Evolutionary conservation across 1,284 basidiomycete species (phyloP), one percentile per base, ranked within the genome.

Genomic region (Trametes versicolor): DNA sequence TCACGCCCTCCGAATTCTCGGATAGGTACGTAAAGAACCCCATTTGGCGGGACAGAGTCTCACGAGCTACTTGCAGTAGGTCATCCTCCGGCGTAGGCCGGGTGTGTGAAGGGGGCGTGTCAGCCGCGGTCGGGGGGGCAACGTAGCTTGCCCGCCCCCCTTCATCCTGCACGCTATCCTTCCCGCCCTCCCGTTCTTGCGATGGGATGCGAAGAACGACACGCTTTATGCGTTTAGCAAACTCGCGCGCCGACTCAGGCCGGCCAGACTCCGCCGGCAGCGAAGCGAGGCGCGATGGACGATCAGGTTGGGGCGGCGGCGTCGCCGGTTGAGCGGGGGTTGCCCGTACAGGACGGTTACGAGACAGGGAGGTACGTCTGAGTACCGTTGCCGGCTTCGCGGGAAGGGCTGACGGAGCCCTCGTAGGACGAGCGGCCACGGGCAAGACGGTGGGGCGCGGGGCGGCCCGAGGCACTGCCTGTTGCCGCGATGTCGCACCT

Each of bases 1-100:
- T 51, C 0, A 37, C 6, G 8, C 71, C 34, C 2, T 45, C 32
- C 47, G 75, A 75, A 50, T 73, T 67, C 58, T 63, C 63, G 6
- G 45, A 51, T 15, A 43, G 43, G 23, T 62, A 37, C 23, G 55
- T n/a, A 7, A 60, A 37, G 21, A 54, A 41, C 5, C 34, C 9
- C 13, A 56, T 32, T 5, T 32, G 25, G 19, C n/a, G 19, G 6
- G 41, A 10, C 7, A 45, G 41, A 7, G 15, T 34, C 23, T 27
- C 53, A 41, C n/a, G 37, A 6, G 53, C 10, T 21, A 23, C 36
- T 8, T 43, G 19, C n/a, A 53, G 29, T 19, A 1, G 34, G n/a
- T 13, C n/a, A 25, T 54, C 52, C 13, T 54, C 21, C 45, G 45
- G 21, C 15, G 25, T 2, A 9, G 10, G 7, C 19, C 21, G 43